Evolutionary conservation across 2,329 filamentous ascomycete genomes (phyloP), one percentile per base, ranked within the genome.

Genomic region (Fusarium continuum): DNA sequence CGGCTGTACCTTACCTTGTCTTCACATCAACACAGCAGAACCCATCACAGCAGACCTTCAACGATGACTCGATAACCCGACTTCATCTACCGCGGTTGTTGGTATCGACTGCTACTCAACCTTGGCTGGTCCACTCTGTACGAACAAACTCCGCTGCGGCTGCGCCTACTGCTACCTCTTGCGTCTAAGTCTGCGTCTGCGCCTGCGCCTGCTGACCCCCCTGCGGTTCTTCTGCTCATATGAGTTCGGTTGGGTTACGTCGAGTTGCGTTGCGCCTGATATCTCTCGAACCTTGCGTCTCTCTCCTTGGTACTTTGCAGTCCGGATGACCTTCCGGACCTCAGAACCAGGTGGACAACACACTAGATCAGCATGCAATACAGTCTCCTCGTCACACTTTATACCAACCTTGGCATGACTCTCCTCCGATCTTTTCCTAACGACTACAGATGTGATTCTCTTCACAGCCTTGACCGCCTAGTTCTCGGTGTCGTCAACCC

Each of bases 1-100:
- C 68, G 68, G 66, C 66, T 70, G 67, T 70, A 59, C 67, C 47
- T 61, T 28, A 19, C 29, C 53, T 53, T 51, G 55, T 55, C 41
- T 53, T 59, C 53, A 55, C 40, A 69, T 65, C 59, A 64, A 63
- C 57, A 64, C 62, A 64, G 61, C 57, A 55, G 50, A 51, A 56
- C 56, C 56, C 52, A 69, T 67, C 63, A 65, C 47, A 50, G 48
- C 44, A 50, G 50, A 47, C 49, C 43, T 52, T 39, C 36, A 48
- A 22, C 47, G 57, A 52, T 57, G 22, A 53, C 45, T 50, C 28
- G 55, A 56, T 51, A 47, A 57, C 43, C 50, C 56, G 63, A 45
- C 55, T 59, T 40, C 23, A 49, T 45, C 34, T 32, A 23, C 47
- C 36, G 52, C 55, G 55, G 53, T 52, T 64, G 43, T 47, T 45